Evolutionary conservation across 768 basidiomycete genomes (phyloP).

Genomic region (Boletus rufocinnamomeus): DNA sequence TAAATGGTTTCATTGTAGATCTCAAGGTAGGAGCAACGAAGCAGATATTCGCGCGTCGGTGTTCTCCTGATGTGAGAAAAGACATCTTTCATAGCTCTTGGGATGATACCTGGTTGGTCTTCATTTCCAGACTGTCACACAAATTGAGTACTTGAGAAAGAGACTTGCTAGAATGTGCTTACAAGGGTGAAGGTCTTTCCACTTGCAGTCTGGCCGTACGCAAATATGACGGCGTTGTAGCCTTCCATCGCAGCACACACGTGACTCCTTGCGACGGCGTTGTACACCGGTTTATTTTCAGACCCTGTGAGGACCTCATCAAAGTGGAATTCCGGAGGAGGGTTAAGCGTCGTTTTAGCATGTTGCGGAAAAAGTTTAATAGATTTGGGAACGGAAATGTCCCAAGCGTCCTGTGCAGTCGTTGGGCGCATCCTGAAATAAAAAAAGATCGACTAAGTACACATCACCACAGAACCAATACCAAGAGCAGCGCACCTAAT

Average conservation of each 20-base stretch:
- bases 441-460: conserved; percentile 4
- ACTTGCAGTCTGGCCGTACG: conserved; percentile 86
- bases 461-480: not conserved
- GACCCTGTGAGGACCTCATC: conserved; percentile 78
- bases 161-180: conserved; percentile 9
- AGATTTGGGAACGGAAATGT: conserved; percentile 43
- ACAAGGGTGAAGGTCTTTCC: conserved; percentile 75
- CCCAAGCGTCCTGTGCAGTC: conserved; percentile 55
- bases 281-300: conserved; percentile 79
- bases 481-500: conserved; percentile 53
- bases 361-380: conserved; percentile 63
- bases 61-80: conserved; percentile 81
- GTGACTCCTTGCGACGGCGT: conserved; percentile 72
- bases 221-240: conserved; percentile 94
- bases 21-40: conserved; percentile 94
- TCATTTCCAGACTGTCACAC: conserved; percentile 63
- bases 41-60: conserved; percentile 83
- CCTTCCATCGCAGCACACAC: conserved; percentile 95
- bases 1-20: conserved; percentile 94
- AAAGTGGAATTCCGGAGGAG: conserved; percentile 60
- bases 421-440: conserved; percentile 63
- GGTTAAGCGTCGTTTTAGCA: conserved; percentile 44
- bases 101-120: conserved; percentile 91
- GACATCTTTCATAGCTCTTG: conserved; percentile 88
- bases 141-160: conserved; percentile 37